phyloP scores from a whole-genome alignment of 805 yeast genomes.

The Myxozyma udenii region DNA sequence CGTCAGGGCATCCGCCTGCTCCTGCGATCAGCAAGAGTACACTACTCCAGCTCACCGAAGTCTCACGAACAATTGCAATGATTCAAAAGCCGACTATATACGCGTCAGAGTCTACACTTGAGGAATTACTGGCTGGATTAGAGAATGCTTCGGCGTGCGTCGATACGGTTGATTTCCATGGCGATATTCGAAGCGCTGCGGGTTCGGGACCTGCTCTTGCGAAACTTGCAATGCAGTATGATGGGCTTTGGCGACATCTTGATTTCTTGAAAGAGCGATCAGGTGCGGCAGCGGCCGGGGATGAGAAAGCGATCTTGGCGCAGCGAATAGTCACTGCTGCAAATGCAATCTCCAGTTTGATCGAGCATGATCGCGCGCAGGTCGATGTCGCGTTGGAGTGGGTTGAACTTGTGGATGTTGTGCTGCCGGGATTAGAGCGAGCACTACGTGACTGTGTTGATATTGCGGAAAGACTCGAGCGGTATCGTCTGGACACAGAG shows the following conservation, averaged over 20 bases:
- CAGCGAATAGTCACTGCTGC: conserved; percentile 7
- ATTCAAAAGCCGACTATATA: neutral
- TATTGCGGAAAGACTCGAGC: conserved; percentile 5
- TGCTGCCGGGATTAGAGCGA: conserved; percentile 9
- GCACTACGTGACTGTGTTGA: conserved; percentile 14
- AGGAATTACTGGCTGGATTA: conserved; percentile 6
- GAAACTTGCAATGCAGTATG: conserved; percentile 3
- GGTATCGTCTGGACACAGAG: conserved; percentile 1
- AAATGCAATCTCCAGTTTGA: neutral
- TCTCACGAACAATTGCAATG: too few species aligned
- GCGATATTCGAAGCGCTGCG: conserved; percentile 9
- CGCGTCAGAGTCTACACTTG: neutral
- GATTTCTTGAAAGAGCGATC: conserved; percentile 11
- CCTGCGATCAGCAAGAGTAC: too few species aligned
- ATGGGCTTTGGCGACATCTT: conserved; percentile 1
- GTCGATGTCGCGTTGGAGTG: conserved; percentile 27
- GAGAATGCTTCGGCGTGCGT: conserved; percentile 5
- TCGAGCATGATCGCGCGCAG: conserved; percentile 9
- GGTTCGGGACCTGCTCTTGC: conserved; percentile 1
- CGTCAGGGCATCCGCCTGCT: too few species aligned
- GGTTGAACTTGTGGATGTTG: conserved; percentile 15
- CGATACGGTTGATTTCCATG: conserved; percentile 9
- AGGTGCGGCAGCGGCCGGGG: neutral
- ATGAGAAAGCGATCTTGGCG: neutral
- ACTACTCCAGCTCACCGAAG: too few species aligned